phyloP scores from a whole-genome alignment of 1,139 yeast species.

The Suhomyces coccinellae region DNA sequence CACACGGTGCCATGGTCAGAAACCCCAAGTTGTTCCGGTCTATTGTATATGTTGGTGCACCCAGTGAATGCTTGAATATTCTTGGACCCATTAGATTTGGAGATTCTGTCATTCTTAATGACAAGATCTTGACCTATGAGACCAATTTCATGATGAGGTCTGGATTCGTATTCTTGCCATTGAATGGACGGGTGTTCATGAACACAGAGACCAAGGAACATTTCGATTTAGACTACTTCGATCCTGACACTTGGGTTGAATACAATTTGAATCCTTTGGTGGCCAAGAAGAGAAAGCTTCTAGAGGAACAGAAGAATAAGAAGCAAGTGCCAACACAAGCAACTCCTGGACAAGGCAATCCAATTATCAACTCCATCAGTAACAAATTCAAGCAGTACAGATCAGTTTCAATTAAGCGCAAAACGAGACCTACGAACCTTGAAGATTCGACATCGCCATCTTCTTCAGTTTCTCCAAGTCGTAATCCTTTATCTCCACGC shows the following conservation, averaged over 20 bases:
- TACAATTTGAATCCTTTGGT: slow-evolving; percentile 78
- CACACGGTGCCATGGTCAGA: slow-evolving; percentile 74
- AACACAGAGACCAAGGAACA: slow-evolving; percentile 57
- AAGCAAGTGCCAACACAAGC: background rate
- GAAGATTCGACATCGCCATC: background rate
- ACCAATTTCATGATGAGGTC: slow-evolving; percentile 89
- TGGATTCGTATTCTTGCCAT: slow-evolving; percentile 74
- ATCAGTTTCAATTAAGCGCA: slow-evolving; percentile 19
- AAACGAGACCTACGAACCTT: slow-evolving; percentile 2
- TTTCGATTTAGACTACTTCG: slow-evolving; percentile 72
- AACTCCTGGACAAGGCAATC: slow-evolving; percentile 11
- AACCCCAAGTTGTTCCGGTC: slow-evolving; percentile 72
- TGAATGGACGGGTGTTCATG: slow-evolving; percentile 70
- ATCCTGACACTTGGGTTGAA: slow-evolving; percentile 77
- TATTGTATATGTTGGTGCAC: slow-evolving; percentile 77
- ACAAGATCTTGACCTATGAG: slow-evolving; percentile 73
- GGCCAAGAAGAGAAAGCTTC: slow-evolving; percentile 37
- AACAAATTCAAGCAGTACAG: slow-evolving; percentile 24
- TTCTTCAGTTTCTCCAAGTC: background rate
- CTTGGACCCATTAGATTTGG: slow-evolving; percentile 84
- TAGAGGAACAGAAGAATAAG: slow-evolving; percentile 10
- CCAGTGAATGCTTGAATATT: slow-evolving; percentile 81
- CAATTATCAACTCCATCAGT: slow-evolving; percentile 27
- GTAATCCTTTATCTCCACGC: slow-evolving; percentile 5
- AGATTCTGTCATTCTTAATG: slow-evolving; percentile 74